Evolutionary conservation across 148 eudicot species (phyloP).

Genomic region (Selenicereus undatus): DNA sequence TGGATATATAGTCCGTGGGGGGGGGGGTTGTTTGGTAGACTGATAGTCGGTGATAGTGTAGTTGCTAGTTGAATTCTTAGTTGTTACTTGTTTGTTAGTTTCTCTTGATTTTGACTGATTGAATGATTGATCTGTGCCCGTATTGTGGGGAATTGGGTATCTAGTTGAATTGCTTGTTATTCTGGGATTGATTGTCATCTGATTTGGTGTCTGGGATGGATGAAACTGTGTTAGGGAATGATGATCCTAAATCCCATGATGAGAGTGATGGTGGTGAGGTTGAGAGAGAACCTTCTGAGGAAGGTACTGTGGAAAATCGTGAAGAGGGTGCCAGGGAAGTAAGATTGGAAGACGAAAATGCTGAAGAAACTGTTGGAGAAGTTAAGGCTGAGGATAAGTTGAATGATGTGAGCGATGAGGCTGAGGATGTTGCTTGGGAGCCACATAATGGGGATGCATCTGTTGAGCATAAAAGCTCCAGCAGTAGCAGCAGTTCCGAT

Average conservation of each 20-base stretch:
- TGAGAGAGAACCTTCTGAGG: slow-evolving; percentile 41
- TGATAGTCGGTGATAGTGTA: not conserved
- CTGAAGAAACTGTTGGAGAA: slow-evolving; percentile 25
- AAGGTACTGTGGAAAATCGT: slow-evolving; percentile 19
- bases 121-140: slow-evolving; percentile 15
- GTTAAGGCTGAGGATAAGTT: slow-evolving; percentile 30
- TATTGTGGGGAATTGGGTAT: slow-evolving; percentile 15
- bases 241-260: slow-evolving; percentile 38
- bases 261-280: slow-evolving; percentile 55
- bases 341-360: slow-evolving; percentile 26
- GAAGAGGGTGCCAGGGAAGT: slow-evolving; percentile 22
- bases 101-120: slow-evolving; percentile 15
- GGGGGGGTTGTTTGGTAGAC: not conserved
- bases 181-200: slow-evolving; percentile 8
- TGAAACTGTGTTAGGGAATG: slow-evolving; percentile 57
- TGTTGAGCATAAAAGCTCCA: slow-evolving; percentile 17
- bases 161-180: slow-evolving; percentile 13
- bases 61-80: not conserved
- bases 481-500: slow-evolving; percentile 26
- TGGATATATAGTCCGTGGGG: not conserved
- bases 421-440: slow-evolving; percentile 19
- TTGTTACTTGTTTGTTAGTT: not conserved
- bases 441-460: slow-evolving; percentile 8
- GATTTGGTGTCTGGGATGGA: slow-evolving; percentile 31
- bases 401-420: slow-evolving; percentile 20